These are phyloP conservation scores for Fusarium equiseti DNA, from an alignment of 2,329 filamentous ascomycete species.

Conservation along the genomic window DNA sequence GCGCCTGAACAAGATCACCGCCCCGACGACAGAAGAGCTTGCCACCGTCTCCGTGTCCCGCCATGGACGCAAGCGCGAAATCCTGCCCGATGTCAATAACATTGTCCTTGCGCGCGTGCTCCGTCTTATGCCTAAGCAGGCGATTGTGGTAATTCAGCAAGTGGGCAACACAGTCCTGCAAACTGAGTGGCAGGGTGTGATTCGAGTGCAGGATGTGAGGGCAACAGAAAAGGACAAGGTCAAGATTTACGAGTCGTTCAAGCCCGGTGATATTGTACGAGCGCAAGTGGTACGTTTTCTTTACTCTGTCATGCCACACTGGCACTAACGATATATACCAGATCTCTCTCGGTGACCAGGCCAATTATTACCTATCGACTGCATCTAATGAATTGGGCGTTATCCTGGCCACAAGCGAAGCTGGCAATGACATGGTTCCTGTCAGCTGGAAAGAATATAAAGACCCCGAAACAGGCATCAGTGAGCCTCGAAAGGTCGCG, in stretches of 20 bases:
- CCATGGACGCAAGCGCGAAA: slow-evolving; percentile 69
- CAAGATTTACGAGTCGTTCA: slow-evolving; percentile 89
- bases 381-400: slow-evolving; percentile 92
- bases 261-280: slow-evolving; percentile 91
- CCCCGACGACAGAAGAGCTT: slow-evolving; percentile 58
- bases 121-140: slow-evolving; percentile 86
- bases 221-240: slow-evolving; percentile 97
- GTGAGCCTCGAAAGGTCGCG: slow-evolving; percentile 90
- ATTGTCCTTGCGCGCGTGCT: slow-evolving; percentile 87
- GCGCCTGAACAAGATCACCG: slow-evolving; percentile 69
- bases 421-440: slow-evolving; percentile 90
- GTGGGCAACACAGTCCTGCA: slow-evolving; percentile 79
- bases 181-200: slow-evolving; percentile 86
- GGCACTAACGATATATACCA: slow-evolving; percentile 47
- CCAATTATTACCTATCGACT: slow-evolving; percentile 95
- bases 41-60: slow-evolving; percentile 69
- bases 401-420: slow-evolving; percentile 90
- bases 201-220: slow-evolving; percentile 89
- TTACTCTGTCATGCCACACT: neutral
- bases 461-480: slow-evolving; percentile 81
- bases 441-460: slow-evolving; percentile 95
- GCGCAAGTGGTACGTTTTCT: slow-evolving; percentile 76
- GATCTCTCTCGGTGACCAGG: slow-evolving; percentile 93
- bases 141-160: slow-evolving; percentile 86
- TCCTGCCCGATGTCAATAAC: slow-evolving; percentile 84